A percentile compares a stretch with the other conserved stretches of the same genome.
Evolutionary conservation across 2,329 filamentous ascomycete species (phyloP).

Genomic region (Pestalotiopsis sp.): DNA sequence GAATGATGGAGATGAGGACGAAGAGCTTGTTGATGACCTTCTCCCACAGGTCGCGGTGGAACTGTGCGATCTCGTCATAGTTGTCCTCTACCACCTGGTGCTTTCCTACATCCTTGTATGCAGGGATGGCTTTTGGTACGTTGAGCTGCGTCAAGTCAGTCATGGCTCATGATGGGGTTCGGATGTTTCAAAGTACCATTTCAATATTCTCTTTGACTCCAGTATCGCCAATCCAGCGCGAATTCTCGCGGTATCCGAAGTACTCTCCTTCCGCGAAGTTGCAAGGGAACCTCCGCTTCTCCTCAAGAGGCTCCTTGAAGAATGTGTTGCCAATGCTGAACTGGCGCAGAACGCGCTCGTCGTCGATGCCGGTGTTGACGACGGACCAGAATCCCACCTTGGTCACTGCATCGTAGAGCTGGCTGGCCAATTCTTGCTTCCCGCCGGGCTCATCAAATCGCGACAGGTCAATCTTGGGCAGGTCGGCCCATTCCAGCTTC

Average conservation of each 20-base stretch:
- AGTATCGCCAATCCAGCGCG: constrained; percentile 36
- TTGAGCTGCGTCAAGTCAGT: constrained; percentile 38
- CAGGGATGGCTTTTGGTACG: constrained; percentile 27
- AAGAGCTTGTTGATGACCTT: constrained; percentile 50
- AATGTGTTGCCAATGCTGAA: constrained; percentile 26
- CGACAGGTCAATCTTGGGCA: constrained; percentile 55
- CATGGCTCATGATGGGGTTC: neutral
- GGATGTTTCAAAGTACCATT: constrained; percentile 35
- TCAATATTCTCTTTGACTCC: constrained; percentile 52
- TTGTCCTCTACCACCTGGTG: constrained; percentile 27
- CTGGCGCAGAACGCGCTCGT: constrained; percentile 26
- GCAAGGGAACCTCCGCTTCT: constrained; percentile 26
- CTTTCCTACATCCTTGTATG: constrained; percentile 35
- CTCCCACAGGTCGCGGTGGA: constrained; percentile 25
- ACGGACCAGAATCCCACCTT: constrained; percentile 50
- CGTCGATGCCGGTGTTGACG: constrained; percentile 24
- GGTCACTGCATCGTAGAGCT: constrained; percentile 51
- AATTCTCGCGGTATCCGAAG: constrained; percentile 36
- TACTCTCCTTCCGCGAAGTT: constrained; percentile 31
- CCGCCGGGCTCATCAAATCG: constrained; percentile 53
- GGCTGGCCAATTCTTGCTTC: constrained; percentile 50
- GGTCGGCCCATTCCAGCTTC: constrained; percentile 48
- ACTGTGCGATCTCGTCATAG: constrained; percentile 27
- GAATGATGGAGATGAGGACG: constrained; percentile 47
- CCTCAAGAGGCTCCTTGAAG: constrained; percentile 24